Percentiles rank a stretch among this genome's conserved stretches.
Conservation (phyloP, 805 yeast species). For the Wickerhamiella occidentalis region DNA sequence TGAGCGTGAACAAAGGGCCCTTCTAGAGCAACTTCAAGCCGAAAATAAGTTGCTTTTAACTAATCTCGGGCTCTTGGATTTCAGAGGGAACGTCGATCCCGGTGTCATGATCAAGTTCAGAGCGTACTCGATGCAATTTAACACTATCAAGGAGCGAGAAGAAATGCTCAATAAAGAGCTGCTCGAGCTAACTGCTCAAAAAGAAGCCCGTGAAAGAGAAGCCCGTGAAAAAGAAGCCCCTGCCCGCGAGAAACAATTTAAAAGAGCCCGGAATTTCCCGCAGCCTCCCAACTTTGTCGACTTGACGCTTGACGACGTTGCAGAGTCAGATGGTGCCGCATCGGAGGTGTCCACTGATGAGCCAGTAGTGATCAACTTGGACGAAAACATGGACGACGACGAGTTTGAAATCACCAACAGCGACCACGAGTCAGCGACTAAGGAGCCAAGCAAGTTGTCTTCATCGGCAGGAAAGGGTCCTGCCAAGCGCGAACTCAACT, state of each 20-base stretch:
- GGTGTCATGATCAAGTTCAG: neutral
- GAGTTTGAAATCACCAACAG: neutral
- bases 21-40: neutral
- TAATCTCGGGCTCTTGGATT: neutral
- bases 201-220: neutral
- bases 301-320: constrained; percentile 1
- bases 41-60: neutral
- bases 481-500: neutral
- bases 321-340: neutral
- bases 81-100: neutral
- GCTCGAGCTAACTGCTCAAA: neutral
- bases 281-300: neutral
- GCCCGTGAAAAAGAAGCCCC: too few relatives aligned
- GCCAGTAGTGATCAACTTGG: neutral
- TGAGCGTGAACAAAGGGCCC: neutral
- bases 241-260: too few relatives aligned
- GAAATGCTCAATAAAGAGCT: neutral
- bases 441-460: neutral
- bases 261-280: neutral
- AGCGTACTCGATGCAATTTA: neutral
- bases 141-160: neutral
- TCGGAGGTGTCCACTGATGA: neutral
- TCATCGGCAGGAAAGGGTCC: neutral
- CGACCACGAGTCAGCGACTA: neutral
- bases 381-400: neutral